Evolutionary conservation across 345 rosid species (phyloP), one percentile per base, ranked within the genome.

Genomic region (Hibiscus mutabilis): DNA sequence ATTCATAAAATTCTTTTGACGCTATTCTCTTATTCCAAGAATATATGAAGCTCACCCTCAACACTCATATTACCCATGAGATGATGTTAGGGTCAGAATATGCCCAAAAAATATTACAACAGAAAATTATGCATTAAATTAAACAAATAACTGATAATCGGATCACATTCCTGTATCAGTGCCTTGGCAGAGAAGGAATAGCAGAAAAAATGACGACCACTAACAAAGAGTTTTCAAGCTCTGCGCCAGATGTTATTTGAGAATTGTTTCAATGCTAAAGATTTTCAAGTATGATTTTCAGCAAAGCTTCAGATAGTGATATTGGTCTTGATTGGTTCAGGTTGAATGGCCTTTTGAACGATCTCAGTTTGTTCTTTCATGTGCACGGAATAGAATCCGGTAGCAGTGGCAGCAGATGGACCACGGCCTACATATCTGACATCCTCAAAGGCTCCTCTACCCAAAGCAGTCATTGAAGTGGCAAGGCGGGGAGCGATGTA

Each of bases 381-480:
- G 37, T 86, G 93, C 27, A 78, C 71, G 58, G 66, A 76, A 77
- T 81, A 84, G 82, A 90, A 90, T 27, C 96, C 91, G 0, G 93
- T 90, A 56, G 96, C 96, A 29, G 88, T 81, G 5, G 96, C 85
- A 44, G 96, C 91, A 31, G 96, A 90, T 25, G 96, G 96, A 67
- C 81, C 81, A 5, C 93, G 96, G 3, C 96, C 93, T 0, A 77
- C 84, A 24, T 90, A 90, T 59, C 84, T 90, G 60, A 90, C 77
- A 76, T 90, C 89, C 2, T 88, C 90, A 21, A 82, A 18, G 24
- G 66, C 75, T 78, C 93, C 93, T 74, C 96, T 80, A 4, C 70
- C 56, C 52, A 83, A 59, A 25, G 84, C 79, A 77, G 79, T 81
- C 87, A 86, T 83, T 66, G 91, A 80, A 0, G 91, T 86, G 79